These are phyloP conservation scores for Dalbergia oliveri DNA, from an alignment of 306 rosid species.

Conservation along the genomic window DNA sequence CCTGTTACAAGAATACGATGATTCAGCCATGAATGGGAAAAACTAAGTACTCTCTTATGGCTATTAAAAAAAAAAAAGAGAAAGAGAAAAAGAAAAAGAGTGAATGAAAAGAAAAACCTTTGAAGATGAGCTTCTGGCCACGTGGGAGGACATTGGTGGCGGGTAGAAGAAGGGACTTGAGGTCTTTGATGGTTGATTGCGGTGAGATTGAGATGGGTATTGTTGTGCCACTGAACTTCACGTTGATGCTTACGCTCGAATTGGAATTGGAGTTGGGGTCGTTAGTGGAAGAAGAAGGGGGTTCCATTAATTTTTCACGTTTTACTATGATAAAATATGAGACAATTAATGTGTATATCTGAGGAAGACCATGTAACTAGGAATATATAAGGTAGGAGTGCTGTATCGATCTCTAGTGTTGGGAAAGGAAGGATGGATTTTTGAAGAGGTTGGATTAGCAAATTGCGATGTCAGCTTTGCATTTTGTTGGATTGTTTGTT, in stretches of 20 bases:
- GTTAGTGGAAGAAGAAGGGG: conserved; percentile 26
- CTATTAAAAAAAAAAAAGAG: no score
- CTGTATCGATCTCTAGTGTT: no score
- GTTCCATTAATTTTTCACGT: conserved; percentile 49
- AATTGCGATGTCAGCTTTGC: no score
- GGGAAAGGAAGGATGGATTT: no score
- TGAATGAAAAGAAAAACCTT: conserved; percentile 57
- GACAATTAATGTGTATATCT: no score
- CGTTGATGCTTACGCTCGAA: conserved; percentile 54
- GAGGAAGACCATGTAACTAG: no score
- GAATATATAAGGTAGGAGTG: no score
- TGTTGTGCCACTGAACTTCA: conserved; percentile 72
- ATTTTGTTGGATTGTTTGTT: no score
- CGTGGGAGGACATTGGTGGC: conserved; percentile 88
- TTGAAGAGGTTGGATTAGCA: no score
- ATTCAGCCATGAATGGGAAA: conserved; percentile 33
- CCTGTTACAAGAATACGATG: conserved; percentile 58
- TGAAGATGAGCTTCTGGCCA: conserved; percentile 93
- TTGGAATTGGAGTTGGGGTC: conserved; percentile 18
- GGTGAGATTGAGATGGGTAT: conserved; percentile 69
- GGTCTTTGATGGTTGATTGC: conserved; percentile 71
- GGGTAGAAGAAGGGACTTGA: conserved; percentile 83
- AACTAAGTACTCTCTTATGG: not conserved
- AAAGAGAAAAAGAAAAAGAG: conserved; percentile 13
- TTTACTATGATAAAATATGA: no score